Conservation (phyloP, 2,329 filamentous ascomycete genomes). For the Paecilomyces sp. region DNA sequence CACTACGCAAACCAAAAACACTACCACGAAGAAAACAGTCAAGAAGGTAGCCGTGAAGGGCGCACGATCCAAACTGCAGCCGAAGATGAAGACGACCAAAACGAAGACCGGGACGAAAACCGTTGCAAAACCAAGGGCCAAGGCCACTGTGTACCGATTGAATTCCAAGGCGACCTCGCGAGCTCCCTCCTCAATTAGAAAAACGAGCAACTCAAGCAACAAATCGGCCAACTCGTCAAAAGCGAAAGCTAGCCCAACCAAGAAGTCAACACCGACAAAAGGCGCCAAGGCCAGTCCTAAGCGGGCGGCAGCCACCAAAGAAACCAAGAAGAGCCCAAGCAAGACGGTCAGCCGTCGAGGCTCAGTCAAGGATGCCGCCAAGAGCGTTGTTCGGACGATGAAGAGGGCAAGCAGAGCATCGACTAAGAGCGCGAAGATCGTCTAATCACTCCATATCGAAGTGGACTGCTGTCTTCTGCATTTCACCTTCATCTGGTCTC, state of each 20-base stretch:
- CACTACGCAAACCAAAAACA: conserved; percentile 11
- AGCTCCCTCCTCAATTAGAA: not conserved
- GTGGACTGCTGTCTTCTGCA: not conserved
- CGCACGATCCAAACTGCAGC: not conserved
- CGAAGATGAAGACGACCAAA: conserved; percentile 2
- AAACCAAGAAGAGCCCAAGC: conserved; percentile 2
- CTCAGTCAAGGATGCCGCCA: conserved; percentile 10
- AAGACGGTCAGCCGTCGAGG: conserved; percentile 8
- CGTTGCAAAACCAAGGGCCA: conserved; percentile 14
- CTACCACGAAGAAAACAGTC: conserved; percentile 5
- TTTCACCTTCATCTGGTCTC: not conserved
- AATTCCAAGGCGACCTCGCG: conserved; percentile 11
- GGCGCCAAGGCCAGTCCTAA: not conserved
- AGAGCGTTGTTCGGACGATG: conserved; percentile 11
- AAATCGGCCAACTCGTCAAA: conserved; percentile 4
- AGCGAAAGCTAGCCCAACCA: conserved; percentile 6
- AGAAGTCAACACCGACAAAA: not conserved
- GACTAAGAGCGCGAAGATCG: not conserved
- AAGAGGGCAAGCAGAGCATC: conserved; percentile 8
- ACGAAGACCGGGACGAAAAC: conserved; percentile 9
- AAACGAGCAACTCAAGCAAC: not conserved
- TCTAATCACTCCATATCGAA: not conserved
- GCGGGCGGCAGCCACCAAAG: not conserved
- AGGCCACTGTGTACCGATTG: conserved; percentile 8
- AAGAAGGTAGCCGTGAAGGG: conserved; percentile 4